phyloP scores from a whole-genome alignment of 768 basidiomycete genomes.

The Pulveroboletus sp. region DNA sequence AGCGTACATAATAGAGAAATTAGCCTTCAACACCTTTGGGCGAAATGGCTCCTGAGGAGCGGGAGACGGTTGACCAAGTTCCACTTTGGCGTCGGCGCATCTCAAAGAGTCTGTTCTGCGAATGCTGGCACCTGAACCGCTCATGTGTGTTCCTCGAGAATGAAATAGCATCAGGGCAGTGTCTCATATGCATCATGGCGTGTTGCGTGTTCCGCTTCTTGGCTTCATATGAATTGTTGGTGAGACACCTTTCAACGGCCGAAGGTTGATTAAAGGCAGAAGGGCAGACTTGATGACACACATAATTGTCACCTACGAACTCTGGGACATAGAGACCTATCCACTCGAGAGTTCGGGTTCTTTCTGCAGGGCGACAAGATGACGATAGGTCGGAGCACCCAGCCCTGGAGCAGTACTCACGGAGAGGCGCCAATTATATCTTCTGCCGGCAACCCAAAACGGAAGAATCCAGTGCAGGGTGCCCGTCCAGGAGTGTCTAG shows the following conservation, averaged over 20 bases:
- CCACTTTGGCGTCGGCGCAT: neutral
- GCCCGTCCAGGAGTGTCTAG: neutral
- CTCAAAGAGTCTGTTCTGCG: no score
- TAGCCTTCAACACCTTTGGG: no score
- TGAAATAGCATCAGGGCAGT: neutral
- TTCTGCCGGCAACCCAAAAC: neutral
- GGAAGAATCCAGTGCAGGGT: neutral
- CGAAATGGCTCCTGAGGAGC: no score
- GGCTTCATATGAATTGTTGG: slow-evolving; percentile 2
- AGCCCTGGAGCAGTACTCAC: neutral
- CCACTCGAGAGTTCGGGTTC: neutral
- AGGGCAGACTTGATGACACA: neutral
- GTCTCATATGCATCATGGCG: neutral
- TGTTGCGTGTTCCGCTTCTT: neutral
- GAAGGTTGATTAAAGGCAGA: no score
- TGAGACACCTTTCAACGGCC: slow-evolving; percentile 1
- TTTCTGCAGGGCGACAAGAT: neutral
- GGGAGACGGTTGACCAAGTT: neutral
- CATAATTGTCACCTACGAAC: neutral
- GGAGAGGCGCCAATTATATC: neutral
- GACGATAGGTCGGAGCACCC: neutral
- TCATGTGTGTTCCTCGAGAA: neutral
- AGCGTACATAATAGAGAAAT: no score
- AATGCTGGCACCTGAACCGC: neutral
- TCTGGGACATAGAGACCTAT: neutral